Evolutionary conservation across 1,284 basidiomycete species (phyloP), one percentile per base, ranked within the genome.

Genomic region (Cystobasidium pallidum): DNA sequence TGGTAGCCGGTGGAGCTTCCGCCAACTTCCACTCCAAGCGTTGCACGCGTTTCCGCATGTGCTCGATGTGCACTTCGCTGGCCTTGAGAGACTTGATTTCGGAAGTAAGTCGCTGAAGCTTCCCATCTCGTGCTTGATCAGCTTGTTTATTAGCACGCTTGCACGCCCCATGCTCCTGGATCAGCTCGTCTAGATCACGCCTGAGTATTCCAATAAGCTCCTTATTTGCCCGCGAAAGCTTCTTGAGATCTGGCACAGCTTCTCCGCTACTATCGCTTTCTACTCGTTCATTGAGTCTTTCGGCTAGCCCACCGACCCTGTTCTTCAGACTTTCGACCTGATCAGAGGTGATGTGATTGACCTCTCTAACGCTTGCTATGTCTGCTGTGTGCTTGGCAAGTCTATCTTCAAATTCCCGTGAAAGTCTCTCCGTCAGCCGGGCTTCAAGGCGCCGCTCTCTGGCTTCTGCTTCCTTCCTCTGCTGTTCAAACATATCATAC

Each of bases 281-380:
- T 36, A 7, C 32, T 10, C 24, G 19, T 17, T 36, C 54, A n/a
- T 57, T 13, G 11, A 57, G n/a, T 34, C 26, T 15, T 19, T 36
- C 30, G 1, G 4, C 19, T 3, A 32, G 19, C 17, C 36, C 30
- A 13, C 26, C 24, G 10, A 54, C 15, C 15, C 30, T 54, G 26
- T 21, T n/a, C 51, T 54, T 54, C 51, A 54, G 15, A 11, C 51
- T 32, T n/a, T 57, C 54, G 6, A 57, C 30, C 54, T 57, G 34
- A 3, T 57, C 32, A n/a, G 13, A 15, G 17, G 15, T 11, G 28
- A 32, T n/a, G 3, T 32, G 19, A 10, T 34, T 34, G 24, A 10
- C 7, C 7, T 34, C 54, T n/a, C 21, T 36, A 11, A 57, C 19
- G n/a, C 54, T 19, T n/a, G 13, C 32, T 19, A 32, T 34, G 7